Percentiles rank a stretch among this genome's conserved stretches.
phyloP scores from a whole-genome alignment of 805 yeast species.

The Kuraishia piskuri region DNA sequence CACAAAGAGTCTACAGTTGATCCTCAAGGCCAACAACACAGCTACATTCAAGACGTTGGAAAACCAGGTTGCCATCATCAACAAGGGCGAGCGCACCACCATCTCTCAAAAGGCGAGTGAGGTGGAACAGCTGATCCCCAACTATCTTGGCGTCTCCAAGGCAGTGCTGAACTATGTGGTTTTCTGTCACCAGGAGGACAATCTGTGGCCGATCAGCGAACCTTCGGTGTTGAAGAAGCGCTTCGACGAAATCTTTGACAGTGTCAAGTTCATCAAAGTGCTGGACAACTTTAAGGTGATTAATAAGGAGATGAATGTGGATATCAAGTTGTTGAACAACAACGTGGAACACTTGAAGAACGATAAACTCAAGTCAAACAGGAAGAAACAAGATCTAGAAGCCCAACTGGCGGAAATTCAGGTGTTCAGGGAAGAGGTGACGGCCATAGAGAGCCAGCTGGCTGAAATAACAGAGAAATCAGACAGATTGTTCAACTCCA shows the following conservation, averaged over 20 bases:
- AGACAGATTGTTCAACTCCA: conserved; percentile 58
- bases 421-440: conserved; percentile 38
- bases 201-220: conserved; percentile 93
- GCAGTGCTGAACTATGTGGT: conserved; percentile 87
- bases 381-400: conserved; percentile 38
- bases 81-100: conserved; percentile 61
- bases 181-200: conserved; percentile 96
- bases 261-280: conserved; percentile 86
- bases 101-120: conserved; percentile 78
- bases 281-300: conserved; percentile 69
- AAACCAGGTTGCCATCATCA: conserved; percentile 69
- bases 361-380: conserved; percentile 67
- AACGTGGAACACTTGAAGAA: conserved; percentile 67
- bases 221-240: conserved; percentile 82
- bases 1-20: conserved; percentile 75
- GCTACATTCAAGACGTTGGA: conserved; percentile 82
- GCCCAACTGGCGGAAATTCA: conserved; percentile 35
- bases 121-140: conserved; percentile 74
- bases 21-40: conserved; percentile 48
- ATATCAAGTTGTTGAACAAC: conserved; percentile 68
- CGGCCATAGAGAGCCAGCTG: conserved; percentile 38
- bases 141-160: conserved; percentile 77
- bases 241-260: conserved; percentile 95
- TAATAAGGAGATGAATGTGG: conserved; percentile 69
- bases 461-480: conserved; percentile 47